Evolutionary conservation across 257 asterid genomes (phyloP), one percentile per base, ranked within the genome.

Genomic region (Eustoma russellianum): DNA sequence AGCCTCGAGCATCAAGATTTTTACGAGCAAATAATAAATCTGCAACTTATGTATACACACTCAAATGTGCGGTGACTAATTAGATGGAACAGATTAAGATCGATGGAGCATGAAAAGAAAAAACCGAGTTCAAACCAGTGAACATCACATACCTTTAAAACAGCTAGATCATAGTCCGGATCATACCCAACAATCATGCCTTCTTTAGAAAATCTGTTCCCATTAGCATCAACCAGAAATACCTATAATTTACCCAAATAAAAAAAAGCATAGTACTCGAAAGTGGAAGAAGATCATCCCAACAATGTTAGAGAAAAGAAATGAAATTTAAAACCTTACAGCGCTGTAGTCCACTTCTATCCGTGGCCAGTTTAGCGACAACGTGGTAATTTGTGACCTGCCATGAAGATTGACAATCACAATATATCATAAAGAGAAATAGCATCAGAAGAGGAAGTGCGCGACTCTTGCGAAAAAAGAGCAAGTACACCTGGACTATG

Each of bases 381-480:
- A 89, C 95, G 40, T 89, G 95, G 62, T 83, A 86, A 59, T 89
- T 86, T 6, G 97, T 89, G 16, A 89, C 95, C 97, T 89, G 81
- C 56, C 33, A 53, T 45, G 53, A 53, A 52, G 17, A 17, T 38
- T 38, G 43, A 8, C 7, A 11, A 5, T 38, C 43, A 38, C 12
- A 38, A 4, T 11, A 38, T 7, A 35, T 9, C 41, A 35, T 35
- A 35, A 38, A 24, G 30, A 24, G 30, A 24, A 24, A 24, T 4
- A 24, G 3, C 3, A 24, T 24, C 30, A 24, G 30, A 24, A 24
- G 30, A 24, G 30, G 30, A 24, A 24, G 30, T 24, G 30, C 30
- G 3, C 30, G 30, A 24, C 30, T 24, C 30, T 24, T 24, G 3
- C 30, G 30, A 24, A 24, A 24, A 2, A n/a, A n/a, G n/a, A n/a